phyloP scores from a whole-genome alignment of 306 rosid species.

The Fragaria ananassa region DNA sequence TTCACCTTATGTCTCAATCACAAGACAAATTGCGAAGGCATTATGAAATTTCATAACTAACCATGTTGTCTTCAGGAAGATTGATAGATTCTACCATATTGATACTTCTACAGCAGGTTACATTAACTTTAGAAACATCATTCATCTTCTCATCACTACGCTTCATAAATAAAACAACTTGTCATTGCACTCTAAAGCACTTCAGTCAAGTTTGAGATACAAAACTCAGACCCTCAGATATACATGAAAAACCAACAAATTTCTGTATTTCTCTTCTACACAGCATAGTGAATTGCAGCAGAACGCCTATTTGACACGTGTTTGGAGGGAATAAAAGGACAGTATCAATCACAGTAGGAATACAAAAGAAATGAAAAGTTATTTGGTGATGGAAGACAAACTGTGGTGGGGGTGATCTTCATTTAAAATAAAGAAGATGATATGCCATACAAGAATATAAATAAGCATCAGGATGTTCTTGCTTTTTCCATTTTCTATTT shows the following conservation, averaged over 20 bases:
- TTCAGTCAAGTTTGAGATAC: neutral
- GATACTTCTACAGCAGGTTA: neutral
- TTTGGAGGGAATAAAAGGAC: neutral
- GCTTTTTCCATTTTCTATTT: neutral
- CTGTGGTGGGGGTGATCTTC: neutral
- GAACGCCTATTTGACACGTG: neutral
- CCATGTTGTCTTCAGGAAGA: neutral
- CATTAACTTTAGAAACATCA: neutral
- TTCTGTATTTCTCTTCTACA: neutral
- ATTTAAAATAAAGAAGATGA: neutral
- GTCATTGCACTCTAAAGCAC: neutral
- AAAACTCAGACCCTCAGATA: neutral
- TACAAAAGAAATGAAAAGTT: neutral
- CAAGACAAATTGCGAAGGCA: neutral
- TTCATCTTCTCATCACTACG: neutral
- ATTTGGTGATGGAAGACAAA: neutral
- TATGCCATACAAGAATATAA: constrained; percentile 11
- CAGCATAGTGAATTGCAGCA: neutral
- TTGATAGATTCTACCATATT: neutral
- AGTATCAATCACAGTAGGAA: neutral
- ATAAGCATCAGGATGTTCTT: constrained; percentile 2
- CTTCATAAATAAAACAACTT: neutral
- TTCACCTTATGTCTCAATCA: neutral
- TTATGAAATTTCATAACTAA: neutral
- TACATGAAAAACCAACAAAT: neutral